Evolutionary conservation across 495 filamentous ascomycete species (phyloP), one percentile per base, ranked within the genome.

Genomic region (Hyaloscypha variabilis): DNA sequence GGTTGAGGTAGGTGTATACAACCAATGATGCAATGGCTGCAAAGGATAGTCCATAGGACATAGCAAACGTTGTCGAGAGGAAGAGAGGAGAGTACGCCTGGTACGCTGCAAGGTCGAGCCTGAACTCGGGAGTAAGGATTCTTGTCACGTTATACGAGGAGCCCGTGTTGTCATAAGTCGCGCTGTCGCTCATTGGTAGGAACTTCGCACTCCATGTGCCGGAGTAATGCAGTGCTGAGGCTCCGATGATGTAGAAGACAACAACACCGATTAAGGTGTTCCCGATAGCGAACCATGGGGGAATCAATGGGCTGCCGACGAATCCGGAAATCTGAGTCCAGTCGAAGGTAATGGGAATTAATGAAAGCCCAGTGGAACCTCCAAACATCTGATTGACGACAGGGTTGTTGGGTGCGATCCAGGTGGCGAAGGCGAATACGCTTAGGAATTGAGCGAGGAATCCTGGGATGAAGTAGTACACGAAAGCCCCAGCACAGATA

Each of bases 301-400:
- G 78, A 58, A 87, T 81, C 55, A 89, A 69, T 19, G 86, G 67
- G 23, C 80, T 83, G 10, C 79, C 78, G 34, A 85, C 75, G 69
- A 81, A 87, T 26, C 84, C 84, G 2, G 84, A 77, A 54, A 88
- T 82, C 30, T 66, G 62, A 42, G 66, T 71, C 69, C 69, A 71
- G 39, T 71, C 65, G 24, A 70, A 67, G 26, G 64, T 70, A 51
- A 89, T 81, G 13, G 86, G 86, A 8, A 87, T 64, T 31, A 89
- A 58, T 0, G 83, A 86, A 24, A 92, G 69, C 0, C 89, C 89
- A 3, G 87, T 88, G 11, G 72, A 73, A 58, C 85, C 85, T 0
- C 89, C 88, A 71, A 91, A 91, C 11, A 92, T 64, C 71, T 91
- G 88, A 63, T 91, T 91, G 42, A 91, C 77, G 8, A 91, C 81